Evolutionary conservation across 768 basidiomycete species (phyloP).

Genomic region (Serendipita sp.): DNA sequence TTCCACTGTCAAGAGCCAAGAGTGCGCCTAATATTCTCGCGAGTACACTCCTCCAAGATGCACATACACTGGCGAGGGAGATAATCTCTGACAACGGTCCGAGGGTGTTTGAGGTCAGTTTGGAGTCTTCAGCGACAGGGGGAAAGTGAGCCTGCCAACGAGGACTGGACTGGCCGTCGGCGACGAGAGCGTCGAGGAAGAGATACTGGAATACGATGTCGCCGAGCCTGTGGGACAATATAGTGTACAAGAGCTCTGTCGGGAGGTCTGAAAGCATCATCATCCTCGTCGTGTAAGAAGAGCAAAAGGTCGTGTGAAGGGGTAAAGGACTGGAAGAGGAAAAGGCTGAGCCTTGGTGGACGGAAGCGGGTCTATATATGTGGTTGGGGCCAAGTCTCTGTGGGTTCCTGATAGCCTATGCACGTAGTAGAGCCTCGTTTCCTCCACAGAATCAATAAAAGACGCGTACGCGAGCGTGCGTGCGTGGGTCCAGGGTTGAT

Average conservation of each 20-base stretch:
- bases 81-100: neutral
- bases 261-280: neutral
- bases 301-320: neutral
- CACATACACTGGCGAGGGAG: neutral
- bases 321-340: neutral
- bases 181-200: neutral
- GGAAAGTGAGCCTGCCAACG: too few relatives aligned
- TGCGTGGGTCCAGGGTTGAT: too few relatives aligned
- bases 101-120: neutral
- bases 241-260: neutral
- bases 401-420: too few relatives aligned
- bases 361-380: too few relatives aligned
- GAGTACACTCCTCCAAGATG: neutral
- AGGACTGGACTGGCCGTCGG: neutral
- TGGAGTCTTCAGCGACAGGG: neutral
- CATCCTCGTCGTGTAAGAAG: neutral
- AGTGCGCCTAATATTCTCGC: neutral
- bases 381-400: too few relatives aligned
- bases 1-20: neutral
- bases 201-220: conserved; percentile 4
- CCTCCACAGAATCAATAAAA: too few relatives aligned
- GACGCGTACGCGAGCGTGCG: too few relatives aligned
- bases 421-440: too few relatives aligned
- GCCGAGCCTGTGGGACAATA: neutral
- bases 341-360: too few relatives aligned